A percentile compares a stretch with the other conserved stretches of the same genome.
Evolutionary conservation across 2,329 filamentous ascomycete species (phyloP).

Genomic region (Xylaria sp.): DNA sequence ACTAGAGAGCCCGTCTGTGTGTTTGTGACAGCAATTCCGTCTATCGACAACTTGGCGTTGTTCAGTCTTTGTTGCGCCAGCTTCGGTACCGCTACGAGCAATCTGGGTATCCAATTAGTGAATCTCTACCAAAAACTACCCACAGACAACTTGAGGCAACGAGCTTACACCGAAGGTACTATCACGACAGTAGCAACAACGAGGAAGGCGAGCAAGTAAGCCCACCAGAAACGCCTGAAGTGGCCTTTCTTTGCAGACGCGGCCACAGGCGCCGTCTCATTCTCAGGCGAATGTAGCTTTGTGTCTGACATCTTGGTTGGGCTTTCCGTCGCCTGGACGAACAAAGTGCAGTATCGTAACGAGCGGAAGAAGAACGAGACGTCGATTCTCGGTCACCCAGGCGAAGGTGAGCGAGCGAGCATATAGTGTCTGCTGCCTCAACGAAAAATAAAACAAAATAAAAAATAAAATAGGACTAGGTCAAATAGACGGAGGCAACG

Average conservation of each 20-base stretch:
- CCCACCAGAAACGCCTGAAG: conserved; percentile 70
- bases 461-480: neutral
- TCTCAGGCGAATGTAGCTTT: conserved; percentile 6
- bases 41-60: conserved; percentile 61
- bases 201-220: conserved; percentile 62
- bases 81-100: conserved; percentile 66
- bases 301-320: conserved; percentile 23
- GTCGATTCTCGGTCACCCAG: neutral
- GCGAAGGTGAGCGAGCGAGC: neutral
- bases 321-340: neutral
- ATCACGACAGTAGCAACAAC: conserved; percentile 61
- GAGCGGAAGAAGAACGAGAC: conserved; percentile 1
- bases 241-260: conserved; percentile 54
- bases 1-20: conserved; percentile 57
- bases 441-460: neutral
- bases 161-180: conserved; percentile 69
- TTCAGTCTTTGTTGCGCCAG: conserved; percentile 67
- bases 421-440: neutral
- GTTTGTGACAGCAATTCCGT: conserved; percentile 61
- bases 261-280: neutral
- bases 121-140: neutral
- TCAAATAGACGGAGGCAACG: neutral
- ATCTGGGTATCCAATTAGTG: conserved; percentile 50
- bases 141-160: neutral
- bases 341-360: neutral